phyloP scores from a whole-genome alignment of 192 early-diverging fungal genomes.

The Backusella liffmaniae region DNA sequence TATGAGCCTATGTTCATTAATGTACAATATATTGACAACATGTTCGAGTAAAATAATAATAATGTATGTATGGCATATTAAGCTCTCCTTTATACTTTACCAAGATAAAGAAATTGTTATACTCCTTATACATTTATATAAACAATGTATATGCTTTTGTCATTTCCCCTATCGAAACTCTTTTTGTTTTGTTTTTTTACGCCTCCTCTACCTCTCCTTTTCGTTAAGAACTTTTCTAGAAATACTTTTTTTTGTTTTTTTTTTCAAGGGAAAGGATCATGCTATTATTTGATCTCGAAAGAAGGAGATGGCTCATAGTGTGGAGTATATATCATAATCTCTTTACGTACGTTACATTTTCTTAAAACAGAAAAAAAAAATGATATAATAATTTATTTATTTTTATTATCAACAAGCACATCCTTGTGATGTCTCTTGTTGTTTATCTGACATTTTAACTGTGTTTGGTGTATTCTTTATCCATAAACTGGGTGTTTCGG shows the following conservation, averaged over 20 bases:
- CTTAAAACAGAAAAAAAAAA: neutral
- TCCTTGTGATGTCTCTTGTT: neutral
- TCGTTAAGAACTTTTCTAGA: neutral
- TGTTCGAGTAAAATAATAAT: no score
- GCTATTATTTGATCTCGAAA: neutral
- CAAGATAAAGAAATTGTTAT: no score
- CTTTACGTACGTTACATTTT: neutral
- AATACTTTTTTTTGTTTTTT: neutral
- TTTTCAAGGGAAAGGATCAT: neutral
- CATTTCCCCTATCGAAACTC: neutral
- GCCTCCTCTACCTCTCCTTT: neutral
- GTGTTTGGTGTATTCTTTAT: neutral
- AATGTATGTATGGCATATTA: no score
- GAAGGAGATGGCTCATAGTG: neutral
- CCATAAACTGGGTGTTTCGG: conserved; percentile 16
- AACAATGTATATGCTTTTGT: no score
- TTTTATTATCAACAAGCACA: conserved; percentile 8
- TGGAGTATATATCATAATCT: neutral
- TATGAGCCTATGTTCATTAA: no score
- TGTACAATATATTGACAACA: no score
- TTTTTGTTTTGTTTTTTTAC: neutral
- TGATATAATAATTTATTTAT: neutral
- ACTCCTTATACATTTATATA: no score
- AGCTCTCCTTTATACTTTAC: no score
- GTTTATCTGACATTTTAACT: conserved; percentile 13